Conservation (phyloP, 345 rosid genomes). For the Eutrema yunnanense region DNA sequence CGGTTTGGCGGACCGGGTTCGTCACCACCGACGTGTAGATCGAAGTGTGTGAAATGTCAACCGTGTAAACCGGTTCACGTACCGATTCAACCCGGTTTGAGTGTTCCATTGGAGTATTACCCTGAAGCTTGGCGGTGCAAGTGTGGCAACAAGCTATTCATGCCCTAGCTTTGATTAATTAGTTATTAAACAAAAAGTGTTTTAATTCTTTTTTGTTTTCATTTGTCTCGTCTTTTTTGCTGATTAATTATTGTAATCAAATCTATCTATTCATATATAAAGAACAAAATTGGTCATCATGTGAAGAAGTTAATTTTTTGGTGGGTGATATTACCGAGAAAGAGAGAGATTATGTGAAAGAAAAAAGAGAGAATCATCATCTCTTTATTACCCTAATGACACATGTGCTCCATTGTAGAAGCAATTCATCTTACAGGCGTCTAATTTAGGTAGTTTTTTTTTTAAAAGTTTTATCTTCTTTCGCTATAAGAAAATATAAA, state of each 20-base stretch:
- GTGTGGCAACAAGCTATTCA: constrained; percentile 73
- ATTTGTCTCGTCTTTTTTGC: neutral
- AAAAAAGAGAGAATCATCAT: neutral
- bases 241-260: constrained; percentile 17
- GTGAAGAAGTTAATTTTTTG: neutral
- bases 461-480: neutral
- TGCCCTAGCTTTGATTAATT: constrained; percentile 40
- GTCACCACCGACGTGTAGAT: constrained; percentile 83
- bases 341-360: neutral
- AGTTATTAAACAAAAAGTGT: neutral
- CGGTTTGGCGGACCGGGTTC: constrained; percentile 62
- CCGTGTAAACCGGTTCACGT: constrained; percentile 92
- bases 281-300: constrained; percentile 12
- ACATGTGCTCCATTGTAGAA: constrained; percentile 12
- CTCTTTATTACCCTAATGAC: neutral
- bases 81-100: constrained; percentile 70
- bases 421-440: constrained; percentile 5
- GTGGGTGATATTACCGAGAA: constrained; percentile 18
- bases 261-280: constrained; percentile 9
- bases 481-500: neutral
- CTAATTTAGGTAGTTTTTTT: neutral
- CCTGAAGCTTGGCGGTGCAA: constrained; percentile 99
- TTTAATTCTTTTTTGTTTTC: neutral
- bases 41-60: constrained; percentile 72
- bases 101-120: constrained; percentile 73